These are phyloP conservation scores for Cymbopogon flexuosus DNA, from an alignment of 202 grass and related monocot species.

Conservation along the genomic window DNA sequence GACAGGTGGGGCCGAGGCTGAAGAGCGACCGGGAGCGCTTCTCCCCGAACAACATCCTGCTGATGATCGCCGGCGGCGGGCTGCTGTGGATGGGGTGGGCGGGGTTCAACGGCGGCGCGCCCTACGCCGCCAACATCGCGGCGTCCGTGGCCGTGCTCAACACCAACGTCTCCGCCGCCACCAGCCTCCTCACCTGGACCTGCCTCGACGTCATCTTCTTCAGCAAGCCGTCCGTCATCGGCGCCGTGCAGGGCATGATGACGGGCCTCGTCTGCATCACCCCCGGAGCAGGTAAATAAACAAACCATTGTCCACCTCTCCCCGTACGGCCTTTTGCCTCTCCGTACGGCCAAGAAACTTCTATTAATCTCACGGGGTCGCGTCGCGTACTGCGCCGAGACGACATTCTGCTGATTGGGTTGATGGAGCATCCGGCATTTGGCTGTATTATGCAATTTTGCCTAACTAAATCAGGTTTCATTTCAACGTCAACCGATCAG, in stretches of 20 bases:
- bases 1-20: constrained; percentile 62
- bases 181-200: constrained; percentile 77
- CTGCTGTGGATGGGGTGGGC: constrained; percentile 86
- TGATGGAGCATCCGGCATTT: not conserved
- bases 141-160: constrained; percentile 67
- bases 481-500: not conserved
- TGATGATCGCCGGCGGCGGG: constrained; percentile 75
- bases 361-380: not conserved
- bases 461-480: not conserved
- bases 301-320: no score
- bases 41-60: constrained; percentile 70
- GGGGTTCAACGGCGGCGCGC: constrained; percentile 70
- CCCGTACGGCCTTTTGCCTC: not conserved
- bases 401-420: not conserved
- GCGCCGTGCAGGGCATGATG: constrained; percentile 83
- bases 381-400: not conserved
- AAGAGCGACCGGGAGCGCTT: constrained; percentile 72
- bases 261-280: constrained; percentile 85
- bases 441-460: not conserved
- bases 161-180: constrained; percentile 71
- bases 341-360: not conserved
- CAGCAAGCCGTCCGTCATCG: constrained; percentile 65
- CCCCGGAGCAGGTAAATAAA: constrained; percentile 46
- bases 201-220: constrained; percentile 74
- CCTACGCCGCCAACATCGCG: constrained; percentile 54